These are phyloP conservation scores for Bothriochloa decipiens DNA, from an alignment of 176 grass and related monocot genomes.

Conservation along the genomic window DNA sequence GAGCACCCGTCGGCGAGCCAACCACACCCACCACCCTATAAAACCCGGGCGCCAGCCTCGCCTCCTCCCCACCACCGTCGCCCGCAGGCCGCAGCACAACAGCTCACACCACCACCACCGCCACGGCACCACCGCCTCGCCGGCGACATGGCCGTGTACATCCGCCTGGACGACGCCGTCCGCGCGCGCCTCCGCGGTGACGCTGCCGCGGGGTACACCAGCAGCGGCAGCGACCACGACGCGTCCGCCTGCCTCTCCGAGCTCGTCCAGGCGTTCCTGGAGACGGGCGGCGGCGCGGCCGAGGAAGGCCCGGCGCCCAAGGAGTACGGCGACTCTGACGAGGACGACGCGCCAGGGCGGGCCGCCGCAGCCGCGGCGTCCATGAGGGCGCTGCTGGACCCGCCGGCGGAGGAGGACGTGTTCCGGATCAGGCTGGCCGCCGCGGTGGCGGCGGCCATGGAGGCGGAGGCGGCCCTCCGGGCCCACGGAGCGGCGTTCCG, in stretches of 20 bases:
- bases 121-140: constrained; percentile 22
- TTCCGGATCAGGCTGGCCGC: constrained; percentile 68
- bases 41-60: constrained; percentile 9
- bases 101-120: background rate
- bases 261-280: constrained; percentile 85
- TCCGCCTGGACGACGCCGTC: constrained; percentile 58
- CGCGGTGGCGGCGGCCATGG: constrained; percentile 41
- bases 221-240: constrained; percentile 69
- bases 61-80: background rate
- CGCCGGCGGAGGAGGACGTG: constrained; percentile 46
- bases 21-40: constrained; percentile 34
- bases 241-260: constrained; percentile 68
- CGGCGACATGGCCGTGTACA: constrained; percentile 65
- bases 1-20: background rate
- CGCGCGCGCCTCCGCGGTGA: constrained; percentile 76
- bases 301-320: constrained; percentile 31
- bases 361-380: constrained; percentile 34
- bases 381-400: constrained; percentile 60
- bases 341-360: background rate
- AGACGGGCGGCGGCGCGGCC: constrained; percentile 44
- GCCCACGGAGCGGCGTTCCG: constrained; percentile 52
- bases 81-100: background rate
- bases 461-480: constrained; percentile 43
- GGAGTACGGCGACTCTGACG: constrained; percentile 25
- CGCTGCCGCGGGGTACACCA: constrained; percentile 30